Conservation (phyloP, 371 early-diverging fungal genomes). For the Basidiobolus meristosporus region DNA sequence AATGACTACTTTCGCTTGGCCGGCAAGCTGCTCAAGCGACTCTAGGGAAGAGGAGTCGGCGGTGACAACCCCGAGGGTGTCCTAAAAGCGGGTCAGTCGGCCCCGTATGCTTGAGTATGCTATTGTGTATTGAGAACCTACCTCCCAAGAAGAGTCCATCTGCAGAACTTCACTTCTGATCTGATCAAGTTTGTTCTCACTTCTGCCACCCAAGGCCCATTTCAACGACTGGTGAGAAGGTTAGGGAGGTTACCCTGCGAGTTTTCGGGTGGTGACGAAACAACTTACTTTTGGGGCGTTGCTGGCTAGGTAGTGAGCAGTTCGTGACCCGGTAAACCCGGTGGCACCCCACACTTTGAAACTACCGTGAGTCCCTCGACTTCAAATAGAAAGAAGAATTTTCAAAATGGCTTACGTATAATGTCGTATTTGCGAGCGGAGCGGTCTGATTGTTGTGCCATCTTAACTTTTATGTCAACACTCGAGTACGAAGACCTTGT, state of each 20-base stretch:
- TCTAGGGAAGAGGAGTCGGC: not conserved
- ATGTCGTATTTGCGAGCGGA: no score
- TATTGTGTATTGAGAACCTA: not conserved
- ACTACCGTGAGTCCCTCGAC: no score
- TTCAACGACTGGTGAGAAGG: not conserved
- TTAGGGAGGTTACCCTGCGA: not conserved
- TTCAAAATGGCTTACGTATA: no score
- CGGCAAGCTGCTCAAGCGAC: not conserved
- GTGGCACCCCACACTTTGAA: no score
- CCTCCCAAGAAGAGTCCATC: not conserved
- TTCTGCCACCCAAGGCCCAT: not conserved
- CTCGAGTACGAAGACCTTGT: no score
- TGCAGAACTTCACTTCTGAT: not conserved
- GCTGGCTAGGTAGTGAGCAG: not conserved
- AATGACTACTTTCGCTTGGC: not conserved
- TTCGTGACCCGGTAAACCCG: no score
- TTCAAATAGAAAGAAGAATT: no score
- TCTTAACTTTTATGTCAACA: no score
- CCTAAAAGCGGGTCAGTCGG: not conserved
- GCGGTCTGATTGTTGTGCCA: no score
- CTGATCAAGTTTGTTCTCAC: not conserved
- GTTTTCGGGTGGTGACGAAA: no score
- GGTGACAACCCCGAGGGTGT: not conserved
- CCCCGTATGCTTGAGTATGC: no score
- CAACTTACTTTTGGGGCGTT: not conserved